These are phyloP conservation scores for Ceratobasidium sp. DNA, from an alignment of 1,284 basidiomycete genomes.

Conservation along the genomic window DNA sequence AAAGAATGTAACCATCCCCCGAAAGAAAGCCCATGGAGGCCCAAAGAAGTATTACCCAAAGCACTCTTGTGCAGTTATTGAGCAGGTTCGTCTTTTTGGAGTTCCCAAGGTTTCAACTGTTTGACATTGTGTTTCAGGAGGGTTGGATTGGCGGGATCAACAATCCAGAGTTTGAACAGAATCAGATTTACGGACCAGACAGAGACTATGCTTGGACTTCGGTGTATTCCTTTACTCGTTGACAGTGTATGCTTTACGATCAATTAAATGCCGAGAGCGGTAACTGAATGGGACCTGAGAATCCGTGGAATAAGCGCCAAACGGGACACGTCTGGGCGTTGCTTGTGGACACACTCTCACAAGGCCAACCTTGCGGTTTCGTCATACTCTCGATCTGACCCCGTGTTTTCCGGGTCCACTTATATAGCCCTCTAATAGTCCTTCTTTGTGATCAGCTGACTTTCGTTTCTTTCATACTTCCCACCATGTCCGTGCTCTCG, in stretches of 20 bases:
- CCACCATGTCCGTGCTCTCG: conserved; percentile 21
- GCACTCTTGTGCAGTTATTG: conserved; percentile 58
- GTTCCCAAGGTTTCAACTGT: not conserved
- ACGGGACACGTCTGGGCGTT: conserved; percentile 12
- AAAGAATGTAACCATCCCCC: conserved; percentile 44
- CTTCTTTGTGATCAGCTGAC: not conserved
- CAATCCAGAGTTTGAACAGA: conserved; percentile 41
- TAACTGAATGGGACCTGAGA: conserved; percentile 4
- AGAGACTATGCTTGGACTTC: conserved; percentile 40
- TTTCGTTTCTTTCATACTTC: not conserved
- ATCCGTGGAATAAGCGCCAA: conserved; percentile 14
- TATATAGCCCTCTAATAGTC: conserved; percentile 17
- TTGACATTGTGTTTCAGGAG: conserved; percentile 37
- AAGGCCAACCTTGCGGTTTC: conserved; percentile 4
- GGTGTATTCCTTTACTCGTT: conserved; percentile 37
- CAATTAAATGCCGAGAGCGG: not conserved
- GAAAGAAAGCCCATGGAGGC: conserved; percentile 57
- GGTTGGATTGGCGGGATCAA: conserved; percentile 45
- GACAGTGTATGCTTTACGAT: not conserved
- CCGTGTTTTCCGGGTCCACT: conserved; percentile 9
- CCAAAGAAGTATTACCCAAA: conserved; percentile 51
- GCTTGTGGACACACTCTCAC: not conserved
- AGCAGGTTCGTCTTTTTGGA: conserved; percentile 48
- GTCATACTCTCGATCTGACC: conserved; percentile 1
- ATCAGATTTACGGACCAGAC: conserved; percentile 42